Conservation (phyloP, 164 flowering plant species). For the Tinospora cordifolia region DNA sequence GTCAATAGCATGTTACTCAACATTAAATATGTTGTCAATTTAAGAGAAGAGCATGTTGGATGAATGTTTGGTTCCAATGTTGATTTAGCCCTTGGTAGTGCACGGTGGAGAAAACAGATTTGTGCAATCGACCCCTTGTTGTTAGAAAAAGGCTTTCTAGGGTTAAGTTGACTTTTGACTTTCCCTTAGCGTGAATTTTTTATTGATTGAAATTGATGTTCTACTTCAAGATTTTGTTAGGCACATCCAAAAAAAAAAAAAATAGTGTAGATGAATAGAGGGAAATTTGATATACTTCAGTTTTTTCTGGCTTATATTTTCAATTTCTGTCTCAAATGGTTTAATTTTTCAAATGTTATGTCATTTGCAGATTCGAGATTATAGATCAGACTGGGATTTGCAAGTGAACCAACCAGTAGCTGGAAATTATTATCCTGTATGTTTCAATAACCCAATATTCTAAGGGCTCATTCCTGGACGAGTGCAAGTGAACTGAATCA, state of each 20-base stretch:
- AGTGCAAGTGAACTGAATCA: too few species aligned
- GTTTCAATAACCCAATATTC: slow-evolving; percentile 16
- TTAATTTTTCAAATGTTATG: background rate
- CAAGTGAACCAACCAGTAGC: slow-evolving; percentile 80
- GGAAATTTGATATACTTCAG: background rate
- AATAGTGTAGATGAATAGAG: too few species aligned
- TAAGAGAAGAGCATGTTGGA: background rate
- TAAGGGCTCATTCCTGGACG: too few species aligned
- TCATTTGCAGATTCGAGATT: slow-evolving; percentile 69
- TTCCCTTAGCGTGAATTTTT: background rate
- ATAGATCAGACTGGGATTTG: slow-evolving; percentile 80
- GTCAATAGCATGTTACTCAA: background rate
- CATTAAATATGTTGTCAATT: background rate
- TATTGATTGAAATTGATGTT: too few species aligned
- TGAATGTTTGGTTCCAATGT: background rate
- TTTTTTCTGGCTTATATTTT: background rate
- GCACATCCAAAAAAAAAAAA: too few species aligned
- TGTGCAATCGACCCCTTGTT: too few species aligned
- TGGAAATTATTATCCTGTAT: slow-evolving; percentile 94
- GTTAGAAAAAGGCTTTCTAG: too few species aligned
- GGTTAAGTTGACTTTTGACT: too few species aligned
- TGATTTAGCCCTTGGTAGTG: too few species aligned
- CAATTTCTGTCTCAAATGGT: background rate
- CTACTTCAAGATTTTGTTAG: too few species aligned
- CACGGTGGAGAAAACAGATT: too few species aligned